phyloP scores from a whole-genome alignment of 192 early-diverging fungal species.

The Coemansia biformis region DNA sequence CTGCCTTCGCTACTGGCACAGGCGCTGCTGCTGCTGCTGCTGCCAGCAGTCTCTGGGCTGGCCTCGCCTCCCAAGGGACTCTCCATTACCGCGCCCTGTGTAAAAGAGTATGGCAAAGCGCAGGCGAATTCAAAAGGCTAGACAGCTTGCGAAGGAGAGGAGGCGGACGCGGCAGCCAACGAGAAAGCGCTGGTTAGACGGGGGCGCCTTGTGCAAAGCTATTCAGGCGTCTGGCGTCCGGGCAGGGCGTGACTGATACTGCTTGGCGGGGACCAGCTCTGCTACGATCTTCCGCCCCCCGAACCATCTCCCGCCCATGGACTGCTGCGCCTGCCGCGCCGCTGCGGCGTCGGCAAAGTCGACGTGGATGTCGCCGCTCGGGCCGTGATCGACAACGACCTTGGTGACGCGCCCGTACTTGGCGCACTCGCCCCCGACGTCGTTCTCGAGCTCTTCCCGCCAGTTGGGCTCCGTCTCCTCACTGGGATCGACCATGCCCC shows the following conservation, averaged over 20 bases:
- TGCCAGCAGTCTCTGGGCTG: background rate
- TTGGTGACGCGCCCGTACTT: constrained; percentile 73
- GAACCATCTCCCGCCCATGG: constrained; percentile 85
- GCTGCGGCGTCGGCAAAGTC: constrained; percentile 68
- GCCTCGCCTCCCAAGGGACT: too few species aligned
- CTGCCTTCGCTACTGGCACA: background rate
- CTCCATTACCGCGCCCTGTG: too few species aligned
- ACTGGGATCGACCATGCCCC: constrained; percentile 28
- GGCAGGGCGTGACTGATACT: background rate
- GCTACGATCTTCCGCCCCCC: constrained; percentile 64
- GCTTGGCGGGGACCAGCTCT: constrained; percentile 1
- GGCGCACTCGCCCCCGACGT: constrained; percentile 76
- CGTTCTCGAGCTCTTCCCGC: constrained; percentile 78
- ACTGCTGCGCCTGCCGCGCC: constrained; percentile 61
- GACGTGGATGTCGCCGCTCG: constrained; percentile 73
- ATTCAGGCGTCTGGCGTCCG: too few species aligned
- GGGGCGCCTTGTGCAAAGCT: too few species aligned
- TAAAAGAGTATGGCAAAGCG: too few species aligned
- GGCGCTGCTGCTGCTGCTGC: constrained; percentile 1
- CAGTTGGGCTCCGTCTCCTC: constrained; percentile 80
- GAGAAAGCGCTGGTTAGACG: too few species aligned
- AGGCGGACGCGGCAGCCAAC: too few species aligned
- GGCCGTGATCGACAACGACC: constrained; percentile 65
- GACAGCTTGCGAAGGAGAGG: too few species aligned
- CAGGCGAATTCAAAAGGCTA: background rate